A percentile compares a stretch with the other conserved stretches of the same genome.
phyloP scores from a whole-genome alignment of 129 eudicot genomes.

The Saussurea involucrata region DNA sequence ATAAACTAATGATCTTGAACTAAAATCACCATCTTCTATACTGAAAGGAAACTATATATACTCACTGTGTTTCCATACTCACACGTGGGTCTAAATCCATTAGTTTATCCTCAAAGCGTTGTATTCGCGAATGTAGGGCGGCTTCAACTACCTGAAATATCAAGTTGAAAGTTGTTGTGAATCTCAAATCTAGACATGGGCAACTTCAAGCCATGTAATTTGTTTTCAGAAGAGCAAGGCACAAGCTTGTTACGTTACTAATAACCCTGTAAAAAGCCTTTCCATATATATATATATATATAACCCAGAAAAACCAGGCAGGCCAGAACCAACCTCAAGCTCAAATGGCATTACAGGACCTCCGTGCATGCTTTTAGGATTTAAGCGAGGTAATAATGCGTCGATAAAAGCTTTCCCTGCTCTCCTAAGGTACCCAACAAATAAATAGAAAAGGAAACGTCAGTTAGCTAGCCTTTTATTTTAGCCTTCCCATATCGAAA shows the following conservation, averaged over 20 bases:
- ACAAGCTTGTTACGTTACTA: neutral
- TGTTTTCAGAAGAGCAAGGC: neutral
- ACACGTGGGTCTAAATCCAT: slow-evolving; percentile 99
- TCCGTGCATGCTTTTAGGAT: slow-evolving; percentile 69
- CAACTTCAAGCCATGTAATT: neutral
- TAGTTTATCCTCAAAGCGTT: slow-evolving; percentile 69
- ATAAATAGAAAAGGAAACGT: slow-evolving; percentile 14
- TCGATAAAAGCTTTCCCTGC: slow-evolving; percentile 98
- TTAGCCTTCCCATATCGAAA: no score
- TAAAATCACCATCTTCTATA: neutral
- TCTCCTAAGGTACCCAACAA: slow-evolving; percentile 45
- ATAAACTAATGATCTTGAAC: slow-evolving; percentile 10
- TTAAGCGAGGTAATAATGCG: slow-evolving; percentile 81
- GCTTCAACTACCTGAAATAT: slow-evolving; percentile 92
- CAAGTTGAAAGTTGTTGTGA: slow-evolving; percentile 6
- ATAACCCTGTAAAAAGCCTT: neutral
- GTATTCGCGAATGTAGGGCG: slow-evolving; percentile 86
- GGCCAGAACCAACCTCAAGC: slow-evolving; percentile 68
- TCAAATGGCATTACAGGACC: slow-evolving; percentile 95
- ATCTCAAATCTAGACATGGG: neutral
- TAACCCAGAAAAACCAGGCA: neutral
- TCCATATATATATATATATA: neutral
- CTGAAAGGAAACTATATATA: slow-evolving; percentile 22
- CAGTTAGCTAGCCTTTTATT: neutral
- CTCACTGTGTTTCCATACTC: slow-evolving; percentile 88